Evolutionary conservation across 2,329 filamentous ascomycete species (phyloP).

Genomic region (Ustilaginoidea virens): DNA sequence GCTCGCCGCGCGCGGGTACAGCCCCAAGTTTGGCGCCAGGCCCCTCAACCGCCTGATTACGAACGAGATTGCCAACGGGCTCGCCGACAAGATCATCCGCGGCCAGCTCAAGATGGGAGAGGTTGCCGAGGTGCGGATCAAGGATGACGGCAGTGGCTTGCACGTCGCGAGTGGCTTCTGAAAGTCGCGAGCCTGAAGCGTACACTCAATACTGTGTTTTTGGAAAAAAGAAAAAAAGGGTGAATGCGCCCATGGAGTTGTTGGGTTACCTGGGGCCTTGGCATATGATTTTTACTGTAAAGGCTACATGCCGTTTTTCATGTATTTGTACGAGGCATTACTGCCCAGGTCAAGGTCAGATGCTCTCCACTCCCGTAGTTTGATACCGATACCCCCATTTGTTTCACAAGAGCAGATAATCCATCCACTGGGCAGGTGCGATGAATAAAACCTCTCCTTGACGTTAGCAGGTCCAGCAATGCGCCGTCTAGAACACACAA

Average conservation of each 20-base stretch:
- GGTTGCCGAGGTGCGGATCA: conserved; percentile 53
- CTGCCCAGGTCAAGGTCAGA: no score
- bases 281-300: no score
- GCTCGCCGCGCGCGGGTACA: conserved; percentile 81
- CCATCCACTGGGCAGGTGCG: no score
- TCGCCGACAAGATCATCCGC: conserved; percentile 85
- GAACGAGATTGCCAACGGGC: conserved; percentile 73
- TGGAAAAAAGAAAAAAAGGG: conserved; percentile 4
- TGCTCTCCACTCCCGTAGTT: not conserved
- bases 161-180: conserved; percentile 25
- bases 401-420: not conserved
- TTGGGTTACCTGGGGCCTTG: no score
- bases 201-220: not conserved
- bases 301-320: no score
- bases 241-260: no score
- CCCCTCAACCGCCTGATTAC: conserved; percentile 84
- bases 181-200: not conserved
- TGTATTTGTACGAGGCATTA: no score
- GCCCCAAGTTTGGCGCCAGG: conserved; percentile 78
- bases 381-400: not conserved
- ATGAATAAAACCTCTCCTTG: not conserved
- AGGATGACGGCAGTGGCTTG: conserved; percentile 42
- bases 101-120: conserved; percentile 68
- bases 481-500: no score
- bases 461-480: no score